Evolutionary conservation across 1,139 yeast species (phyloP).

Genomic region (Kodamaea suecica): DNA sequence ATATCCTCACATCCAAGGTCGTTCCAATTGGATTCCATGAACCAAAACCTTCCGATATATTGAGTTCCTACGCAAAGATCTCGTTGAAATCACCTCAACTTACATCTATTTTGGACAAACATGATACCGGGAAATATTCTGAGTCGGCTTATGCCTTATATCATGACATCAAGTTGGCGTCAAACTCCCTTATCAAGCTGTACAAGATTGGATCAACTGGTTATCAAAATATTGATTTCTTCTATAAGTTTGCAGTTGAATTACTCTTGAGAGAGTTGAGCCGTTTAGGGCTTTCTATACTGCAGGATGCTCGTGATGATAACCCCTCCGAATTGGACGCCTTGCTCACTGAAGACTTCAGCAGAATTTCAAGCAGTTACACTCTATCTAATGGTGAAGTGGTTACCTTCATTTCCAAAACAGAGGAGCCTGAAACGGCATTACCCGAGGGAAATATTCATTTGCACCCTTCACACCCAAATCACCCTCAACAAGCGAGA

Average conservation of each 20-base stretch:
- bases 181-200: conserved; percentile 48
- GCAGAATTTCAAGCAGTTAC: conserved; percentile 60
- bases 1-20: conserved; percentile 32
- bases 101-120: conserved; percentile 23
- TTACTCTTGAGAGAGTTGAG: conserved; percentile 68
- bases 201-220: conserved; percentile 53
- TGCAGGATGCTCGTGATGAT: conserved; percentile 18
- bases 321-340: conserved; percentile 29
- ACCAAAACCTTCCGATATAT: conserved; percentile 38
- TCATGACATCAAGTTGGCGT: conserved; percentile 71
- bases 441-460: conserved; percentile 12
- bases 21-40: conserved; percentile 51
- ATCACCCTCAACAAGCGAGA: conserved; percentile 21
- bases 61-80: conserved; percentile 38
- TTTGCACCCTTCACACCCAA: conserved; percentile 16
- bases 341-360: conserved; percentile 53
- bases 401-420: conserved; percentile 40
- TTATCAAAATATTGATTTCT: conserved; percentile 61
- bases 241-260: conserved; percentile 69
- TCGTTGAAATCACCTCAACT: conserved; percentile 19
- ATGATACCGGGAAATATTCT: conserved; percentile 31
- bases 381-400: conserved; percentile 61
- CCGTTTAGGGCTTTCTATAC: conserved; percentile 27
- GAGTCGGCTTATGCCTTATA: conserved; percentile 51
- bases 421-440: conserved; percentile 25